These are phyloP conservation scores for Ophiosphaerella herpotricha DNA, from an alignment of 2,329 filamentous ascomycete species.

Conservation along the genomic window DNA sequence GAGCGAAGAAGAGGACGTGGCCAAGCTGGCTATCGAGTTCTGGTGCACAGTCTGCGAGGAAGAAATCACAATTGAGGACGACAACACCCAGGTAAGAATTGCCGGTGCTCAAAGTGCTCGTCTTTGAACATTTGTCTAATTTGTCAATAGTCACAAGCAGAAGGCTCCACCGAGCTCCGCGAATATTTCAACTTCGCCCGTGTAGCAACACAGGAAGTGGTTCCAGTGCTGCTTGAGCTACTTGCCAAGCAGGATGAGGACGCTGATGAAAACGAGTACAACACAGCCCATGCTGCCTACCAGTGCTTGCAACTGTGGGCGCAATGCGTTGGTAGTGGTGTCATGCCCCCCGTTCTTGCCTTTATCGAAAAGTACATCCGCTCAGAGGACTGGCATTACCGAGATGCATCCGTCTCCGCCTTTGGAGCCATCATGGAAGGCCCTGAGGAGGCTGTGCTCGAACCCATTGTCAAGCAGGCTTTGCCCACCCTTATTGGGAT, in stretches of 20 bases:
- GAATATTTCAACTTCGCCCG: constrained; percentile 96
- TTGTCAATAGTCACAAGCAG: constrained; percentile 57
- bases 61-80: constrained; percentile 96
- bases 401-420: constrained; percentile 94
- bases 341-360: constrained; percentile 82
- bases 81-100: constrained; percentile 74
- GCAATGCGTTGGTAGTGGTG: constrained; percentile 82
- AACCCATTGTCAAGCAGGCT: constrained; percentile 94
- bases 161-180: constrained; percentile 81
- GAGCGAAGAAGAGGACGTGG: constrained; percentile 94
- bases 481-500: constrained; percentile 89
- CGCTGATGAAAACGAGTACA: constrained; percentile 95
- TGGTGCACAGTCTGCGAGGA: constrained; percentile 99
- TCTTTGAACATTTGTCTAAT: neutral
- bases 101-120: neutral
- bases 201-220: constrained; percentile 90
- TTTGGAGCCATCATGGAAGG: constrained; percentile 99
- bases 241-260: constrained; percentile 98
- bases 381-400: constrained; percentile 89
- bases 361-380: constrained; percentile 94
- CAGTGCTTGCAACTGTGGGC: constrained; percentile 96
- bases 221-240: constrained; percentile 85
- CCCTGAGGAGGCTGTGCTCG: constrained; percentile 87
- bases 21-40: constrained; percentile 97
- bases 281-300: constrained; percentile 91